Conservation (phyloP, 768 basidiomycete genomes). For the Butyriboletus loyo region DNA sequence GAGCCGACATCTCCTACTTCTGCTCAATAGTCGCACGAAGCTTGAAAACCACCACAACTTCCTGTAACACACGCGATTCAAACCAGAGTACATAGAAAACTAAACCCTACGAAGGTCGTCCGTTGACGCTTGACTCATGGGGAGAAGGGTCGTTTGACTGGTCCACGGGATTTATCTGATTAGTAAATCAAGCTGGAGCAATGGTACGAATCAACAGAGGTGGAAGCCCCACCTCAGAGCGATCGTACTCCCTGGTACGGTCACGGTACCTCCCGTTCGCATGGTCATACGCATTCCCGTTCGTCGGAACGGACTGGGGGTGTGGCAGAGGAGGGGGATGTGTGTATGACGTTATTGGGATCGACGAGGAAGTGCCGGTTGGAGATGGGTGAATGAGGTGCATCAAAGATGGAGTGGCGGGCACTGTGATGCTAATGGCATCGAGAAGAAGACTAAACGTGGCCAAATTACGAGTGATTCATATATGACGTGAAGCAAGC, state of each 20-base stretch:
- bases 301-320: constrained; percentile 13
- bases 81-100: background rate
- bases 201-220: background rate
- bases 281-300: constrained; percentile 25
- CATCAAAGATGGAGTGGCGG: constrained; percentile 31
- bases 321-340: constrained; percentile 8
- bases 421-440: constrained; percentile 32
- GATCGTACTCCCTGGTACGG: constrained; percentile 24
- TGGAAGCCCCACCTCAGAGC: constrained; percentile 12
- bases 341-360: constrained; percentile 18
- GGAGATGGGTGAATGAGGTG: constrained; percentile 31
- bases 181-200: background rate
- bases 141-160: constrained; percentile 21
- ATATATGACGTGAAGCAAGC: background rate
- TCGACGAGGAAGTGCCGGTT: constrained; percentile 16
- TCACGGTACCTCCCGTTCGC: constrained; percentile 29
- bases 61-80: background rate
- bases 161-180: constrained; percentile 12
- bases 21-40: background rate
- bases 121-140: constrained; percentile 22
- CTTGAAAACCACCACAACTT: background rate
- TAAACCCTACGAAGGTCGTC: constrained; percentile 19
- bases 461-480: background rate
- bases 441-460: constrained; percentile 30
- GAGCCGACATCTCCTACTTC: background rate